Percentiles rank a stretch among this genome's conserved stretches.
phyloP scores from a whole-genome alignment of 768 basidiomycete genomes.

The Hygrophorus pudorinus region DNA sequence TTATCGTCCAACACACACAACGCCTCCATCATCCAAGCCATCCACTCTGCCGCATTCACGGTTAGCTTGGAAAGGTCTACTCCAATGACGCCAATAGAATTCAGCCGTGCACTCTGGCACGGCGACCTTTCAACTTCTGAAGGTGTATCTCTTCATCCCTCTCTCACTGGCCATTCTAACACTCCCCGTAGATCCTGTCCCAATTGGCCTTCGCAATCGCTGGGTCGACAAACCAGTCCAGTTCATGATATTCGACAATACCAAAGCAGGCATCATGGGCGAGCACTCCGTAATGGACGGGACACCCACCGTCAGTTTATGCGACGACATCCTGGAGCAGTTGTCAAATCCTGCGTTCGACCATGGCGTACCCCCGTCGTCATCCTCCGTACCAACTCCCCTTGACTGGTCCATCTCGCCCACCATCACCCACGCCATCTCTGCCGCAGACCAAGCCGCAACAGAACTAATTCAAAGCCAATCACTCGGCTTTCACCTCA shows the following conservation, averaged over 20 bases:
- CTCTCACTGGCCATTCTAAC: too few species aligned
- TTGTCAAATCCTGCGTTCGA: constrained; percentile 57
- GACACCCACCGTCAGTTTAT: constrained; percentile 67
- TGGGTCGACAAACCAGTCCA: constrained; percentile 90
- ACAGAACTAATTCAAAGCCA: constrained; percentile 53
- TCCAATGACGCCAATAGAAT: constrained; percentile 41
- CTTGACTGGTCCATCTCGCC: constrained; percentile 56
- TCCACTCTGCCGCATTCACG: constrained; percentile 81
- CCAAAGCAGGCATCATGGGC: constrained; percentile 78
- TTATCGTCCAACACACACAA: constrained; percentile 56
- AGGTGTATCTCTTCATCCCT: constrained; percentile 13
- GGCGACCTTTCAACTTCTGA: constrained; percentile 32
- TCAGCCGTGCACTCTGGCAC: constrained; percentile 75
- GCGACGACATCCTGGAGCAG: constrained; percentile 56
- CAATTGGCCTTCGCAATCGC: constrained; percentile 58
- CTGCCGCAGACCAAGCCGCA: constrained; percentile 43
- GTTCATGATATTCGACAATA: constrained; percentile 79
- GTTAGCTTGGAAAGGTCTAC: constrained; percentile 65
- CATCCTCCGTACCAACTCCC: constrained; percentile 30
- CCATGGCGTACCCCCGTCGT: constrained; percentile 31
- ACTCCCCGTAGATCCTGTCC: constrained; percentile 21
- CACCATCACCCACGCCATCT: constrained; percentile 40
- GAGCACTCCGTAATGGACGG: constrained; percentile 93
- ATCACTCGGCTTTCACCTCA: constrained; percentile 49
- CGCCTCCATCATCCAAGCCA: constrained; percentile 50